Base-by-base conservation (phyloP, 768 basidiomycete species). In the Xerocomus spinulosus region DNA sequence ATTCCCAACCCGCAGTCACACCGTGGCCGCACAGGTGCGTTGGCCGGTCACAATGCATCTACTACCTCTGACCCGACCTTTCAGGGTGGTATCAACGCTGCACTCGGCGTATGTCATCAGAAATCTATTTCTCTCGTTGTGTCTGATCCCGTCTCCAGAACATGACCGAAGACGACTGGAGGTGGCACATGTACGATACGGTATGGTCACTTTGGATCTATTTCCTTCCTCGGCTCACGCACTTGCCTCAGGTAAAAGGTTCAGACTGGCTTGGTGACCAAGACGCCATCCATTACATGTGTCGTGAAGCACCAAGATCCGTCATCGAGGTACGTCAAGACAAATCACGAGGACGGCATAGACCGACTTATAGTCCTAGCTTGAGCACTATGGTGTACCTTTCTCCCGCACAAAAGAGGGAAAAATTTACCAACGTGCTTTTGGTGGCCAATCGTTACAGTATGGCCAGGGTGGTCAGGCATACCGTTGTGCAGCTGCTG, bases 261-360 rank as follows among this genome's bases (percentile, higher is more conserved):
- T 96, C 93, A 44, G 96, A 99, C 73, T 99, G 96, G 96, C 84
- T 98, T 32, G 96, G 96, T 69, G 96, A 99, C 74, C 93, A 94
- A 72, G 96, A 99, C 63, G 96, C 96, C 41, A 98, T 99, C 59
- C 96, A 98, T 64, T 99, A 98, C 74, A 99, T 99, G 96, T 96
- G 92, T 69, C 78, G 92, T 30, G 96, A 99, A 70, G 96, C 96
- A 34, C 95, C 94, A 44, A 77, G 83, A 67, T 87, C 89, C 28
- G 94, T 97, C 54, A 82, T 94, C 42, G 94, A 97, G 80, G 93
- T 87, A 46, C 28, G 73, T 39, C 13, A 8, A 15, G 50, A 20
- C 20, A 33, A 15, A 26, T 51, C 30, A 18, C 12, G 2, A 12
- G 18, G 4, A 18, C 34, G 6, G 35, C 28, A n/a, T 41, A 3